A percentile compares a stretch with the other conserved stretches of the same genome.
Conservation (phyloP, 2,329 filamentous ascomycete genomes). For the Sporothrix brunneoviolacea region DNA sequence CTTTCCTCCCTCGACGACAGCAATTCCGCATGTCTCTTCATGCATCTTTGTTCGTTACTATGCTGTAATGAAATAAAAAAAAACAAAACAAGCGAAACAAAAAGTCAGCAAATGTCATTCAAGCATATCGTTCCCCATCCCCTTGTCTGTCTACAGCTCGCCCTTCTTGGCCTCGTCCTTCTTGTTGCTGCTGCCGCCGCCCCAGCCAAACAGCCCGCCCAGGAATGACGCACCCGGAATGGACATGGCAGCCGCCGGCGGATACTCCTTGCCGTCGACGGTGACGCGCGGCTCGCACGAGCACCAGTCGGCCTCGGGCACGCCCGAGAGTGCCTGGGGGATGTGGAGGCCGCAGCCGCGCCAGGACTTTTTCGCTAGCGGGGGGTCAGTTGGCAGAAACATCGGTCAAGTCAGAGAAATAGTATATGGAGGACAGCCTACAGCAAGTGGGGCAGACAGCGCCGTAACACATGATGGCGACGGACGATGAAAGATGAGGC, state of each 20-base stretch:
- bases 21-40: too few species aligned
- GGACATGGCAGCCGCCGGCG: constrained; percentile 34
- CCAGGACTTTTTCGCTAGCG: constrained; percentile 45
- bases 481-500: too few species aligned
- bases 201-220: constrained; percentile 23
- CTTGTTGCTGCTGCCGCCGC: constrained; percentile 8
- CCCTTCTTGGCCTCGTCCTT: constrained; percentile 3
- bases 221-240: constrained; percentile 36
- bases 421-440: constrained; percentile 21
- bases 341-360: constrained; percentile 44
- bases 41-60: too few species aligned
- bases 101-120: too few species aligned
- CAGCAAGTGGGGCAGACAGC: constrained; percentile 37
- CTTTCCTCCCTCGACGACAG: too few species aligned
- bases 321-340: constrained; percentile 35
- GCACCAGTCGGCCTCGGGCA: constrained; percentile 42
- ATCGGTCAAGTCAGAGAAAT: constrained; percentile 16
- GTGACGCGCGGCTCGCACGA: constrained; percentile 39
- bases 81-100: too few species aligned
- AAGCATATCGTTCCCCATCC: not conserved
- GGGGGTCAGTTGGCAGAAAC: too few species aligned
- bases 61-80: too few species aligned
- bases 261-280: constrained; percentile 39
- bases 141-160: constrained; percentile 7
- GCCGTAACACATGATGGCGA: constrained; percentile 35